Conservation (phyloP, 805 yeast genomes). For the Starmerella stigmatis region DNA sequence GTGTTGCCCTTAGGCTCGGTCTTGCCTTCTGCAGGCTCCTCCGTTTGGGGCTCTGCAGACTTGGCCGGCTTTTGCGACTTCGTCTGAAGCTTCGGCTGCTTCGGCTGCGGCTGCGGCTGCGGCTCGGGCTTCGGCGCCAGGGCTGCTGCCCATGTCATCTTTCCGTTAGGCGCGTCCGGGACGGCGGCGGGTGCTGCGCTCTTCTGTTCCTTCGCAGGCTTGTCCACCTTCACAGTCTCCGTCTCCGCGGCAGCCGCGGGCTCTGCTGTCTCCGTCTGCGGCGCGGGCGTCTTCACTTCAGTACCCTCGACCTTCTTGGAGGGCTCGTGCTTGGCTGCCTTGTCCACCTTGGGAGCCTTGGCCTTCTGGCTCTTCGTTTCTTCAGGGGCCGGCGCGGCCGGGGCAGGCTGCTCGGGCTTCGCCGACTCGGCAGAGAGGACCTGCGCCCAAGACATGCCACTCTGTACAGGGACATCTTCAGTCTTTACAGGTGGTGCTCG, state of each 20-base stretch:
- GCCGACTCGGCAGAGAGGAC: not conserved
- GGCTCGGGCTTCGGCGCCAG: slow-evolving; percentile 18
- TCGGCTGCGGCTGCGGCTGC: slow-evolving; percentile 4
- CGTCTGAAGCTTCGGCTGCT: slow-evolving; percentile 2
- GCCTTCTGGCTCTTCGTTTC: slow-evolving; percentile 3
- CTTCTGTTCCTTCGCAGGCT: slow-evolving; percentile 10
- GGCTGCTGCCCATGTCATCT: slow-evolving; percentile 24
- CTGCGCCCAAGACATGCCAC: slow-evolving; percentile 2
- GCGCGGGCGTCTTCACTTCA: not conserved
- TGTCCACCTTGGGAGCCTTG: not conserved
- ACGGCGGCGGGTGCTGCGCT: slow-evolving; percentile 6
- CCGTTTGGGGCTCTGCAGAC: not conserved
- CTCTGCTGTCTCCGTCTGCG: not conserved
- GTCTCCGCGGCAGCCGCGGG: not conserved
- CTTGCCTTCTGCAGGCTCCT: not conserved
- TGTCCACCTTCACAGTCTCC: slow-evolving; percentile 3
- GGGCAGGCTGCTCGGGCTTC: not conserved
- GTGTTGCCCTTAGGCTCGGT: too few relatives aligned
- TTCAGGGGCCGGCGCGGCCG: not conserved
- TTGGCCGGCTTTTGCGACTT: not conserved
- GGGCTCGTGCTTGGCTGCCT: not conserved
- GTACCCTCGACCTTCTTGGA: not conserved
- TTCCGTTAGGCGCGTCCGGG: slow-evolving; percentile 15
- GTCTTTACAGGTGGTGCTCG: not conserved
- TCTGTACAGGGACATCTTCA: not conserved